A percentile compares a stretch with the other conserved stretches of the same genome.
Conservation (phyloP, 768 basidiomycete genomes). For the Sutorius australiensis region DNA sequence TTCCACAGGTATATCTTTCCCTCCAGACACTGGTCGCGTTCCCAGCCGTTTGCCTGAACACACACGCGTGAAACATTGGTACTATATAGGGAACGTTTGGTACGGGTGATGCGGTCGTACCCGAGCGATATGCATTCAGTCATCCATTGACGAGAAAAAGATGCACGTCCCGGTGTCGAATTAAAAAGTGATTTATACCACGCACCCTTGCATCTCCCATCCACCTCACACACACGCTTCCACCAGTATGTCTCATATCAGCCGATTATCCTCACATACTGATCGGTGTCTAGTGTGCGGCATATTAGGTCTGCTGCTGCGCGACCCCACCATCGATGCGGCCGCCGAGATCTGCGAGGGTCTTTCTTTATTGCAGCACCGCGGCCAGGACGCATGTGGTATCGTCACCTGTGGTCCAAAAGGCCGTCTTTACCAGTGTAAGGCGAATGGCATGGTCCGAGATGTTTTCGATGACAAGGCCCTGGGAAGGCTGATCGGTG, state of each 20-base stretch:
- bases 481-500: slow-evolving; percentile 74
- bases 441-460: slow-evolving; percentile 98
- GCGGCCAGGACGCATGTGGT: slow-evolving; percentile 97
- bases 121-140: neutral
- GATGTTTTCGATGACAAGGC: slow-evolving; percentile 88
- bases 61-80: too few relatives aligned
- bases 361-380: slow-evolving; percentile 91
- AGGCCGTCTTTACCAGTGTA: slow-evolving; percentile 96
- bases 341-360: slow-evolving; percentile 92
- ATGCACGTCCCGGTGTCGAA: neutral
- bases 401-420: slow-evolving; percentile 94
- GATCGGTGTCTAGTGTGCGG: slow-evolving; percentile 68
- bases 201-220: slow-evolving; percentile 2
- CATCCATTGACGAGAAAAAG: slow-evolving; percentile 9
- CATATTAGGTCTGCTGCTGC: slow-evolving; percentile 82
- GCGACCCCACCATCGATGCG: slow-evolving; percentile 69
- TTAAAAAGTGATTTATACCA: slow-evolving; percentile 4
- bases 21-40: neutral
- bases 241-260: slow-evolving; percentile 27
- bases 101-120: neutral
- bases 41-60: too few relatives aligned
- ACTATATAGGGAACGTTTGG: neutral
- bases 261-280: neutral
- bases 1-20: neutral
- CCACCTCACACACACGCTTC: slow-evolving; percentile 4